These are phyloP conservation scores for Candida ovalis DNA, from an alignment of 805 yeast species.

Conservation along the genomic window DNA sequence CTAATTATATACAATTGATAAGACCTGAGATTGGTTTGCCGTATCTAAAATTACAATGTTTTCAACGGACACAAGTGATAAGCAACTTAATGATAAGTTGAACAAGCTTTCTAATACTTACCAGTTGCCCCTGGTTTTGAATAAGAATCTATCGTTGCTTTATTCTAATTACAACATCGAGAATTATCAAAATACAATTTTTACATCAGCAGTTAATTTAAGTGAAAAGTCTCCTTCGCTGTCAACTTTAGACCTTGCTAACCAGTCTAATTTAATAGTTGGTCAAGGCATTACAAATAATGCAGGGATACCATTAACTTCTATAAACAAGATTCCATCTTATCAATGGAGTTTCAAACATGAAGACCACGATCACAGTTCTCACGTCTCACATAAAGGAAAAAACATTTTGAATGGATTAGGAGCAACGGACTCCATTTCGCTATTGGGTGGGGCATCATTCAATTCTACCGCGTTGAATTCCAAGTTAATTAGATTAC, in stretches of 20 bases:
- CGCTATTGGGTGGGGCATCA: conserved; percentile 25
- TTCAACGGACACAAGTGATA: conserved; percentile 9
- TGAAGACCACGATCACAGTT: conserved; percentile 26
- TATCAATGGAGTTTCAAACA: conserved; percentile 32
- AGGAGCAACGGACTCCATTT: conserved; percentile 22
- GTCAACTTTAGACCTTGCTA: conserved; percentile 13
- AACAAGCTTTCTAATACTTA: conserved; percentile 20
- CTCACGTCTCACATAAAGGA: conserved; percentile 17
- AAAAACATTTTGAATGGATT: conserved; percentile 25
- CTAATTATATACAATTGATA: not conserved
- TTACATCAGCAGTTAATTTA: conserved; percentile 20
- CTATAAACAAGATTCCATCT: conserved; percentile 31
- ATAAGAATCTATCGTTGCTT: conserved; percentile 13
- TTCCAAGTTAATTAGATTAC: conserved; percentile 27
- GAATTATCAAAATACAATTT: conserved; percentile 21
- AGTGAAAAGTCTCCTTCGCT: conserved; percentile 19
- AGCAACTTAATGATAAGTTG: conserved; percentile 16
- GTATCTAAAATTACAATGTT: conserved; percentile 16
- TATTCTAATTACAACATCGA: conserved; percentile 18
- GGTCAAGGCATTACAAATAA: conserved; percentile 35
- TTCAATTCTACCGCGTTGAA: conserved; percentile 24
- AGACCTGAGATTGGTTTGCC: too few relatives aligned
- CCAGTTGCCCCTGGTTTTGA: conserved; percentile 18
- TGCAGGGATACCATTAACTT: conserved; percentile 30
- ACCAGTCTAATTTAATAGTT: conserved; percentile 21